Percentiles rank a stretch among this genome's conserved stretches.
Conservation (phyloP, 805 yeast species). For the Candida maesae region DNA sequence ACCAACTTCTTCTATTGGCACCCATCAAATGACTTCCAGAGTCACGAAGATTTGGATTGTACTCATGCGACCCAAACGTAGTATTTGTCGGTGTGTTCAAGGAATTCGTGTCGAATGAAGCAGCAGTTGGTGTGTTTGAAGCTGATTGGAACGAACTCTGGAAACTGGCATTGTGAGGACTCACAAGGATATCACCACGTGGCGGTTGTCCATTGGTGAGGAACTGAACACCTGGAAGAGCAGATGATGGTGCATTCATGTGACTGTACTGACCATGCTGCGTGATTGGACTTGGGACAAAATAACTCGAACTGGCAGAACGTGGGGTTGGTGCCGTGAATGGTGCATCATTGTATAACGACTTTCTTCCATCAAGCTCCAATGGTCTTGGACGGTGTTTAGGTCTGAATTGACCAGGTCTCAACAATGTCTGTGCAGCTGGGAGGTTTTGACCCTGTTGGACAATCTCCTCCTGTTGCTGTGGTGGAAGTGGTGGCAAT, state of each 20-base stretch:
- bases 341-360: conserved; percentile 21
- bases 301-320: conserved; percentile 19
- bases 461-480: conserved; percentile 4
- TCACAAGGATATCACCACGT: conserved; percentile 12
- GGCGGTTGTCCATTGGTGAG: conserved; percentile 3
- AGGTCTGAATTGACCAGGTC: conserved; percentile 25
- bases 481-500: conserved; percentile 3
- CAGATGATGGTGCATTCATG: conserved; percentile 8
- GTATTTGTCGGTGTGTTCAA: conserved; percentile 14
- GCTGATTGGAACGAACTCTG: conserved; percentile 9
- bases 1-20: conserved; percentile 18
- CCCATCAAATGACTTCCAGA: conserved; percentile 1
- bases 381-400: conserved; percentile 28
- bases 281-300: conserved; percentile 18
- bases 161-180: conserved; percentile 21
- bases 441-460: conserved; percentile 11
- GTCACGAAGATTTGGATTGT: conserved; percentile 2
- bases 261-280: conserved; percentile 6
- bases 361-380: conserved; percentile 12
- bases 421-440: conserved; percentile 16
- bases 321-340: conserved; percentile 22
- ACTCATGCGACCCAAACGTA: conserved; percentile 7
- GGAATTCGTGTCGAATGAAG: conserved; percentile 7
- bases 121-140: conserved; percentile 14
- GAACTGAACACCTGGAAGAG: conserved; percentile 21